Percentiles rank a stretch among this genome's conserved stretches.
Evolutionary conservation across 768 basidiomycete species (phyloP).

Genomic region (Phlebiopsis gigantea): DNA sequence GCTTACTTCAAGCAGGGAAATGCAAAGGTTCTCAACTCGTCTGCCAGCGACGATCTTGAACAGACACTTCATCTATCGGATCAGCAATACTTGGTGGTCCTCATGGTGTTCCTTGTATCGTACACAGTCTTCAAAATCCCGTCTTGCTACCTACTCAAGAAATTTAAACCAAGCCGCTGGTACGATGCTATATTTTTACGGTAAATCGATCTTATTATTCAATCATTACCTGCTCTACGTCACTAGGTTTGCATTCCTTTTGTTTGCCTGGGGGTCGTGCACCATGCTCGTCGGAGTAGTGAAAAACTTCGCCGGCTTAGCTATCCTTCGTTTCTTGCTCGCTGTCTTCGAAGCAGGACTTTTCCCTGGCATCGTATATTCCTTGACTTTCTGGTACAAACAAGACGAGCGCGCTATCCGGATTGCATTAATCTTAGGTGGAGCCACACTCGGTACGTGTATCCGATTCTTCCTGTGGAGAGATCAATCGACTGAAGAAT

Average conservation of each 20-base stretch:
- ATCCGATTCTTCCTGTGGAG: neutral
- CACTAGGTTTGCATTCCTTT: conserved; percentile 28
- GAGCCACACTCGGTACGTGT: conserved; percentile 19
- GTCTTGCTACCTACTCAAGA: conserved; percentile 35
- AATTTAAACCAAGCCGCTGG: conserved; percentile 32
- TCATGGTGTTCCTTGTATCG: conserved; percentile 34
- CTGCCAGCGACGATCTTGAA: conserved; percentile 26
- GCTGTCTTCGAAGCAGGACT: conserved; percentile 25
- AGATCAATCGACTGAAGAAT: neutral
- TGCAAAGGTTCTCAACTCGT: conserved; percentile 27
- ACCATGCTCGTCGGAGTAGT: conserved; percentile 33
- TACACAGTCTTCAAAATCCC: conserved; percentile 39
- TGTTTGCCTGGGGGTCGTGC: conserved; percentile 33
- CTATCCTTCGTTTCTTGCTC: neutral
- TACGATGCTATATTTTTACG: conserved; percentile 12
- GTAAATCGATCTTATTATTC: neutral
- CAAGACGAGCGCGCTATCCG: conserved; percentile 24
- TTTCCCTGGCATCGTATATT: conserved; percentile 38
- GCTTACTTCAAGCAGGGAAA: conserved; percentile 10
- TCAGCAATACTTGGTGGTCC: conserved; percentile 31
- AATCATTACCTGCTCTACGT: conserved; percentile 46
- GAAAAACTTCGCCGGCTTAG: conserved; percentile 24
- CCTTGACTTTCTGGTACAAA: conserved; percentile 40
- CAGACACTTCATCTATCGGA: conserved; percentile 24
- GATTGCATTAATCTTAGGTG: conserved; percentile 25